Evolutionary conservation across 768 basidiomycete genomes (phyloP), one percentile per base, ranked within the genome.

Genomic region (Rhodotorula kratochvilovae): DNA sequence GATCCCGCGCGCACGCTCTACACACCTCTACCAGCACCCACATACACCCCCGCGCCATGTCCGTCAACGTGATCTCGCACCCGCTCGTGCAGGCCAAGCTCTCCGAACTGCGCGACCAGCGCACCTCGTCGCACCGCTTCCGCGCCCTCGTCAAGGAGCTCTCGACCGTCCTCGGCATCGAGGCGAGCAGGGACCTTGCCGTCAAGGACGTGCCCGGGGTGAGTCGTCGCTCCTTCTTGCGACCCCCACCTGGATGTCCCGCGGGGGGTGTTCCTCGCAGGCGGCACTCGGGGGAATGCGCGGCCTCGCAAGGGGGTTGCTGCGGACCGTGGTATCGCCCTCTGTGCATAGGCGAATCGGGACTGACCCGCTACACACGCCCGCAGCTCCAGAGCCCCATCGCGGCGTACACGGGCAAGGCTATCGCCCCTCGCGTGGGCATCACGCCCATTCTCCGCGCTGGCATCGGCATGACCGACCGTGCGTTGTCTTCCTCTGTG

Each of bases 401-500:
- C 25, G 87, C 86, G 4, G 80, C 86, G 5, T 97, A 92, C 81
- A 88, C 84, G 27, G 95, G 94, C 33, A 86, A 86, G 8, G 80
- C 79, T 35, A 85, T 98, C 80, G 89, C 88, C 75, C 86, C 89
- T 15, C 85, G 86, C 57, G 85, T 98, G 63, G 95, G 91, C 10
- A 81, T 98, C 64, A 88, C 91, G 5, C 95, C 95, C 51, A 91
- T 98, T 76, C 83, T 98, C 66, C 87, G 95, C 50, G 95, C 95
- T 42, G 95, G 95, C 11, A 82, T 94, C 72, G 92, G 92, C 27
- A 94, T 98, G 92, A 86, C 89, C 1, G 91, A 95, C 76, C 61
- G 79, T 79, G 66, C 23, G 78, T 73, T 1, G 19, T 33, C 45
- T 66, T n/a, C 46, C 60, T 61, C 31, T 33, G 3, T 3, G 66